Conservation (phyloP, 768 basidiomycete genomes). For the Tricholoma terreum region DNA sequence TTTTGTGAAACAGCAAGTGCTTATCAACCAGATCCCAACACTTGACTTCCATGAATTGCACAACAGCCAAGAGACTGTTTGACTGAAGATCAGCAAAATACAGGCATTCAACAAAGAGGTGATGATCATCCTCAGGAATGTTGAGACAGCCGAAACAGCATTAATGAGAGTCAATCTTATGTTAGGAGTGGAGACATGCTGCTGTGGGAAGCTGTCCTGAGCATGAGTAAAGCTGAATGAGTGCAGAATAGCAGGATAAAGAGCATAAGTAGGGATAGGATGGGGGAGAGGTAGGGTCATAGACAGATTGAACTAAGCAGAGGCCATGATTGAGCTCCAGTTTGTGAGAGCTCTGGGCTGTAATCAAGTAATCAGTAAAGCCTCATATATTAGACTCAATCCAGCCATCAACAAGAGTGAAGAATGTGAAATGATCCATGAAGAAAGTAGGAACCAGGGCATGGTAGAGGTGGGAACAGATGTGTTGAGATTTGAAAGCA, state of each 20-base stretch:
- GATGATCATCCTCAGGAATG: background rate
- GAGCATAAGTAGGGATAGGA: constrained; percentile 16
- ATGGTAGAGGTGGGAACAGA: background rate
- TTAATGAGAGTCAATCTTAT: background rate
- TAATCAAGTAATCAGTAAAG: background rate
- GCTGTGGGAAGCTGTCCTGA: constrained; percentile 21
- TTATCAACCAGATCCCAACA: background rate
- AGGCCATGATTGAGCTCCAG: constrained; percentile 1
- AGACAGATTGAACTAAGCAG: background rate
- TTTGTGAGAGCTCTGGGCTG: background rate
- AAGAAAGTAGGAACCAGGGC: no score
- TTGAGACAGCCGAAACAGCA: constrained; percentile 3
- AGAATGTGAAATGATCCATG: no score
- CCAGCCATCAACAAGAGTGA: constrained; percentile 11
- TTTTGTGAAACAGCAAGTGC: background rate
- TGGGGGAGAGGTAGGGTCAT: constrained; percentile 8
- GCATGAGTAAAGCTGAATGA: constrained; percentile 18
- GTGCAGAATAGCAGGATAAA: constrained; percentile 17
- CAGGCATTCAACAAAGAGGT: constrained; percentile 9
- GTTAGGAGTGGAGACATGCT: background rate
- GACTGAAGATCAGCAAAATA: background rate
- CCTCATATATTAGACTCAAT: constrained; percentile 15
- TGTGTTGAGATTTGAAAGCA: no score
- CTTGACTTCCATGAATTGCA: background rate
- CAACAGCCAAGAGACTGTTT: background rate